Conservation (phyloP, 345 rosid species). For the Erysimum cheiranthoides region DNA sequence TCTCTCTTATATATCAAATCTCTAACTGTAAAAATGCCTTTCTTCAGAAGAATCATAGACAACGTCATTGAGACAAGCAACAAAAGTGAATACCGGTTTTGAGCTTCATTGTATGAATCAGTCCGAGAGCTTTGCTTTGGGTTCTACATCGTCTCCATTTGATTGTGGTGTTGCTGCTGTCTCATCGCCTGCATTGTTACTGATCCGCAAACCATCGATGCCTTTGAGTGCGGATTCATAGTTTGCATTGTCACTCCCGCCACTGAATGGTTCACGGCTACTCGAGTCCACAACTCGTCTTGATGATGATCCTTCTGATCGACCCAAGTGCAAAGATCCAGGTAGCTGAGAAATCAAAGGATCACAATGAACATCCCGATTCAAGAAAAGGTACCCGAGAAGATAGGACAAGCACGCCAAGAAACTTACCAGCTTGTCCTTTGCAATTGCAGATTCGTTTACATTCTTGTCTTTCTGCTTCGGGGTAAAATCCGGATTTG, state of each 20-base stretch:
- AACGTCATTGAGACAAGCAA: slow-evolving; percentile 30
- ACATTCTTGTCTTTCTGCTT: slow-evolving; percentile 81
- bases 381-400: neutral
- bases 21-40: slow-evolving; percentile 18
- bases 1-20: slow-evolving; percentile 23
- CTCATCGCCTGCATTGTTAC: slow-evolving; percentile 42
- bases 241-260: slow-evolving; percentile 52
- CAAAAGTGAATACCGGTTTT: slow-evolving; percentile 23
- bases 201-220: slow-evolving; percentile 66
- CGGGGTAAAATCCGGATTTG: slow-evolving; percentile 56
- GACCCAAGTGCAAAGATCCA: slow-evolving; percentile 61
- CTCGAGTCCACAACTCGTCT: slow-evolving; percentile 62
- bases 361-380: neutral
- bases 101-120: slow-evolving; percentile 11
- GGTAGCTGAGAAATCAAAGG: slow-evolving; percentile 52
- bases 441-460: slow-evolving; percentile 58
- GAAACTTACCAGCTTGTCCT: slow-evolving; percentile 31
- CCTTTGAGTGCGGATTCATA: slow-evolving; percentile 69
- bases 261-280: slow-evolving; percentile 62
- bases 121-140: slow-evolving; percentile 38
- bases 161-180: slow-evolving; percentile 20
- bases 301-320: slow-evolving; percentile 65
- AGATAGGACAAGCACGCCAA: neutral
- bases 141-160: slow-evolving; percentile 36
- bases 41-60: slow-evolving; percentile 39